Evolutionary conservation across 352 stramenopile species (phyloP).

Genomic region (Pilasporangium apinafurcum): DNA sequence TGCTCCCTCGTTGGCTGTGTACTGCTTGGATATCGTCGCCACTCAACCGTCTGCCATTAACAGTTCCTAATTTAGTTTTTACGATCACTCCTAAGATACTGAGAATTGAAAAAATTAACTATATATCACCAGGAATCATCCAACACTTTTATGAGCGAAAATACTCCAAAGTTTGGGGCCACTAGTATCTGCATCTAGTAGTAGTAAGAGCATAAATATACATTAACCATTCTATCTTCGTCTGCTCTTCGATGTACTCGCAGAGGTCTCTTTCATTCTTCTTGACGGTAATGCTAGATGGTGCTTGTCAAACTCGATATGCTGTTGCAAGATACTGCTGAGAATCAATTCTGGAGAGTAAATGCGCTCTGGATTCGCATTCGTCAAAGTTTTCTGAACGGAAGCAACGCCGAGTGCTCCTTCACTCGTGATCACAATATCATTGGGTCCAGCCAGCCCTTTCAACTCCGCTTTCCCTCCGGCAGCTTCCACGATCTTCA

Average conservation of each 20-base stretch:
- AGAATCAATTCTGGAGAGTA: conserved; percentile 36
- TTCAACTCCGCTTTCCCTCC: conserved; percentile 15
- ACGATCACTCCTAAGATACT: too few species aligned
- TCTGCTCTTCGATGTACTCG: too few species aligned
- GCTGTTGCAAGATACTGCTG: conserved; percentile 34
- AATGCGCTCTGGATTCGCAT: conserved; percentile 12
- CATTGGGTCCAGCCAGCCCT: conserved; percentile 2
- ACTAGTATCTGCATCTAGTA: too few species aligned
- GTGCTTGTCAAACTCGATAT: conserved; percentile 24
- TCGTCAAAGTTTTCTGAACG: conserved; percentile 20
- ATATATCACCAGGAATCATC: too few species aligned
- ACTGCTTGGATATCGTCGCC: conserved; percentile 18
- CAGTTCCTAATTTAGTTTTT: background rate
- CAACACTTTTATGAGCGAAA: too few species aligned
- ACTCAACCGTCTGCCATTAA: background rate
- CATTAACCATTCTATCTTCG: too few species aligned
- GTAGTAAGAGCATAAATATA: too few species aligned
- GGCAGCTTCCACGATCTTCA: conserved; percentile 33
- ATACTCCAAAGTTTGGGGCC: too few species aligned
- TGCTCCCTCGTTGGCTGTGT: conserved; percentile 37
- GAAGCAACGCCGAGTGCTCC: conserved; percentile 17
- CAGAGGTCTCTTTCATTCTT: too few species aligned
- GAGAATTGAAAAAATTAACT: too few species aligned
- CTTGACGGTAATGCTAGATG: too few species aligned
- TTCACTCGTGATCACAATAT: conserved; percentile 31